Conservation (phyloP, 306 rosid genomes). For the Boehmeria nivea region DNA sequence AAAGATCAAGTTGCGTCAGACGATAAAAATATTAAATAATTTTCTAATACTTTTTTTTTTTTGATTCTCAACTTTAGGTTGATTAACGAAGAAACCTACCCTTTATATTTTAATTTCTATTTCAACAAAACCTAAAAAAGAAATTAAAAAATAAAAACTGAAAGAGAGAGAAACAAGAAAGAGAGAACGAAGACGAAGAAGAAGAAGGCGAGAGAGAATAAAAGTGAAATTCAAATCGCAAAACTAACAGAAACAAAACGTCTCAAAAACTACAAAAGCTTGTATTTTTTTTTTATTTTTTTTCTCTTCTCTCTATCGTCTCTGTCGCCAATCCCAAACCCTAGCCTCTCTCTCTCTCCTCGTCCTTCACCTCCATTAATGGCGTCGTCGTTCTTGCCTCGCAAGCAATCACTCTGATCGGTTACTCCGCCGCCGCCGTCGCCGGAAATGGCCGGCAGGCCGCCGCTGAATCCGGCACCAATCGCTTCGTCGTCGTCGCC, state of each 20-base stretch:
- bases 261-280: constrained; percentile 13
- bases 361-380: constrained; percentile 10
- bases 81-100: constrained; percentile 26
- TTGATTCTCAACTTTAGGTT: neutral
- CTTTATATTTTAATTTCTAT: no score
- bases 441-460: constrained; percentile 40
- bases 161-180: constrained; percentile 6
- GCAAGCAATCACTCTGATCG: constrained; percentile 3
- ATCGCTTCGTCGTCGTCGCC: constrained; percentile 3
- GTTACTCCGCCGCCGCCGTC: constrained; percentile 23
- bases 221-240: constrained; percentile 2
- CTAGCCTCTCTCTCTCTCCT: constrained; percentile 17
- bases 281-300: constrained; percentile 9
- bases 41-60: constrained; percentile 14
- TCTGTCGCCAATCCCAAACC: constrained; percentile 27
- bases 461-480: constrained; percentile 28
- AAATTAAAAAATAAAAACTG: neutral
- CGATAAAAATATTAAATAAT: constrained; percentile 3
- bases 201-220: neutral
- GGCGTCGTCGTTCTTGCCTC: constrained; percentile 24
- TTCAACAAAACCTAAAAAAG: neutral
- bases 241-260: neutral
- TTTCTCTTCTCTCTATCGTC: no score
- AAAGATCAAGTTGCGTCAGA: constrained; percentile 22
- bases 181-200: constrained; percentile 17